phyloP scores from a whole-genome alignment of 148 eudicot species.

The Nepenthes mirabilis region DNA sequence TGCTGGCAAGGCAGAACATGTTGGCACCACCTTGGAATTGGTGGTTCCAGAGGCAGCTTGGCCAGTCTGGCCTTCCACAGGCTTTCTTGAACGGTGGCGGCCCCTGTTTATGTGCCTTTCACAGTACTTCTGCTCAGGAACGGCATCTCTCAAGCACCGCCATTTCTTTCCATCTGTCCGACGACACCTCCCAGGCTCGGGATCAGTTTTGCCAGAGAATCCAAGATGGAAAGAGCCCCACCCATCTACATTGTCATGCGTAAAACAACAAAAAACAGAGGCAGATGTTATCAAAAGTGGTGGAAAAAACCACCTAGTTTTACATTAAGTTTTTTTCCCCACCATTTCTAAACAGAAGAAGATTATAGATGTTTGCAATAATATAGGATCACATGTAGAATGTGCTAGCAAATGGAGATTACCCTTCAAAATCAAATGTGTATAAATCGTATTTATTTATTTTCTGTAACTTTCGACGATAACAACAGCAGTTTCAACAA shows the following conservation, averaged over 20 bases:
- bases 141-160: slow-evolving; percentile 15
- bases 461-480: too few species aligned
- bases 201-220: slow-evolving; percentile 9
- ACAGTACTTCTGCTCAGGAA: slow-evolving; percentile 11
- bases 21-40: slow-evolving; percentile 31
- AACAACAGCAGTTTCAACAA: too few species aligned
- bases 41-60: slow-evolving; percentile 48
- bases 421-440: too few species aligned
- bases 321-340: not conserved
- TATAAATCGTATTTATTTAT: too few species aligned
- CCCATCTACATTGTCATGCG: slow-evolving; percentile 6
- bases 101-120: slow-evolving; percentile 14
- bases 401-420: too few species aligned
- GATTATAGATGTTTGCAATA: too few species aligned
- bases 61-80: slow-evolving; percentile 54
- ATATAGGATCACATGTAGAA: too few species aligned
- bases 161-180: slow-evolving; percentile 15
- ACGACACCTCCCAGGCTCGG: slow-evolving; percentile 15
- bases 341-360: too few species aligned
- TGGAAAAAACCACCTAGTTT: not conserved
- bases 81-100: slow-evolving; percentile 18
- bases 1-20: slow-evolving; percentile 34
- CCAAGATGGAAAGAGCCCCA: slow-evolving; percentile 13
- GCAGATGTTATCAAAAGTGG: not conserved
- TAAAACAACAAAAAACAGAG: not conserved